Base-by-base conservation (phyloP, 306 rosid species). In the Gastrolobium bilobum region DNA sequence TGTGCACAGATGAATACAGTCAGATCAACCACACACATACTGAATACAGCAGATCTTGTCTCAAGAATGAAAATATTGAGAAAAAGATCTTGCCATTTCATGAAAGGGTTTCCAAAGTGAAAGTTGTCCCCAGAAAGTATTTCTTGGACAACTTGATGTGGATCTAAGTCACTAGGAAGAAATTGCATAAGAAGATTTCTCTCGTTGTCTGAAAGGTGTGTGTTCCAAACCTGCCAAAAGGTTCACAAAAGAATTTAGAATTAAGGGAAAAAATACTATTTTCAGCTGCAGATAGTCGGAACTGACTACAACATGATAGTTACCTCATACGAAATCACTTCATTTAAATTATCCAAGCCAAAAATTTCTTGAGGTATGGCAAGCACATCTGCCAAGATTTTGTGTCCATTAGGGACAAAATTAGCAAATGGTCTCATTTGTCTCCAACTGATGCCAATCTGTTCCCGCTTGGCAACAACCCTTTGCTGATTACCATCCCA, bases 401-500 rank as follows among this genome's bases (percentile, higher is more conserved):
- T 83, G 78, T 84, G 84, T 20, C 82, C 88, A 57, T 68, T 78
- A 59, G 84, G 64, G 81, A 74, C 77, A 40, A 77, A 85, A 73
- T 69, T 72, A 34, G 71, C 37, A 87, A 79, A 90, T 44, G 96
- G 88, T 73, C 76, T 89, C 84, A 83, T 59, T 74, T 87, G 84
- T 84, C 91, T 95, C 97, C 93, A 74, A 69, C 89, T 86, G 81
- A 93, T 76, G 83, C 98, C 97, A 84, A 93, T 71, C 82, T 95
- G 99, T 34, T 91, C 96, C 82, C 82, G 84, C 86, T 90, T 95
- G 69, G 99, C 92, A 81, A 95, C 89, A 54, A 95, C 98, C 71
- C 26, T 89, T 79, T 87, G 86, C 81, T 89, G 89, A 86, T 80
- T 86, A 68, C 83, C 83, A 81, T 93, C 98, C 99, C 97, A 95